Evolutionary conservation across 164 flowering plant species (phyloP), one percentile per base, ranked within the genome.

Genomic region (Vitis cinerea): DNA sequence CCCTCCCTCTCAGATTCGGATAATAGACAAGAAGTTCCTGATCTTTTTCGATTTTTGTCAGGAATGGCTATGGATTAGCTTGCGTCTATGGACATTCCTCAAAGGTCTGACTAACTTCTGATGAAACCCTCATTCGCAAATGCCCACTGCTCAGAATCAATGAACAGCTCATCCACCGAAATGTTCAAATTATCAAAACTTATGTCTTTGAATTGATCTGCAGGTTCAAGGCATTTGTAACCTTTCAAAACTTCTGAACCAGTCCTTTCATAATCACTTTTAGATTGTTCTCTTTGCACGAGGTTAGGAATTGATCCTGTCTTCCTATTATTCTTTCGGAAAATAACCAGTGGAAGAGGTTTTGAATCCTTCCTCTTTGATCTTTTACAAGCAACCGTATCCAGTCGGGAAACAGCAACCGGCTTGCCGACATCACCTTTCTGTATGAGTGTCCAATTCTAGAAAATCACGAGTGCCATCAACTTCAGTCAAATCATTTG

Each of bases 381-480:
- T 44, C 5, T 55, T 19, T 59, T 54, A 63, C 15, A 19, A 47
- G 53, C 57, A 1, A 17, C 5, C 1, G 29, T 16, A 13, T 11
- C 68, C 17, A n/a, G n/a, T 58, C 59, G 50, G 55, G 11, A 61
- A 19, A 19, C 16, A 66, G 51, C 3, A 17, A 55, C 6, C 7
- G 48, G 72, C 72, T 73, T 77, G 77, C 91, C 86, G 73, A 72
- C 67, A 14, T 55, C 70, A 56, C 23, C 10, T 68, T 61, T 72
- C 74, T 14, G 66, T 62, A 48, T 15, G 62, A 65, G 73, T 9
- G 54, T 77, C 85, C 69, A 83, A 71, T 70, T 79, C 77, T 55
- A 77, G 78, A 51, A 83, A 80, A 58, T 76, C 80, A 61, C 79
- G 71, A 51, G 87, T 87, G 31, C 86, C 86, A 71, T 83, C 85